Percentiles rank a stretch among this genome's conserved stretches.
phyloP scores from a whole-genome alignment of 495 filamentous ascomycete genomes.

The Margaritispora aquatica region DNA sequence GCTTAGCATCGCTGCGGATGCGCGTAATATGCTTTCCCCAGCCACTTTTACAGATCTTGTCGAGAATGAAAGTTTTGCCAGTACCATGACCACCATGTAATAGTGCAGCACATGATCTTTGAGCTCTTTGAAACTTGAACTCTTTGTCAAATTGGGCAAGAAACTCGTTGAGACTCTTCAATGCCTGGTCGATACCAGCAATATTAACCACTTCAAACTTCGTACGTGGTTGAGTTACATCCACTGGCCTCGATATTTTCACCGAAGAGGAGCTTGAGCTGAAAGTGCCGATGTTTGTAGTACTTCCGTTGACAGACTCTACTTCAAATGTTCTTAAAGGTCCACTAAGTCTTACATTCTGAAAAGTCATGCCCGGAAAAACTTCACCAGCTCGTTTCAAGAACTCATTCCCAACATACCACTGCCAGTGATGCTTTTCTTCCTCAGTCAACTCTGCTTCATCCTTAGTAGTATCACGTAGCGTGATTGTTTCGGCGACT shows the following conservation, averaged over 20 bases:
- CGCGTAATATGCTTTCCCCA: conserved; percentile 59
- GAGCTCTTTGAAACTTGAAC: conserved; percentile 25
- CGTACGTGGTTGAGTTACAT: not conserved
- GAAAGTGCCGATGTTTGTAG: conserved; percentile 18
- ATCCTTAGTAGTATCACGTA: conserved; percentile 47
- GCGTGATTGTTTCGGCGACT: conserved; percentile 34
- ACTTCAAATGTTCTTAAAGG: conserved; percentile 40
- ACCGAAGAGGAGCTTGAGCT: conserved; percentile 8
- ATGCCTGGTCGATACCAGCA: conserved; percentile 57
- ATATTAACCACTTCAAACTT: conserved; percentile 39
- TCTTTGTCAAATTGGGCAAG: conserved; percentile 50
- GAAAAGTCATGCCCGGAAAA: conserved; percentile 40
- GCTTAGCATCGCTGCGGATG: conserved; percentile 49
- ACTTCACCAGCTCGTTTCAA: conserved; percentile 45
- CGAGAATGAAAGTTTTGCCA: conserved; percentile 68
- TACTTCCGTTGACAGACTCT: conserved; percentile 34
- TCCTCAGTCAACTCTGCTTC: conserved; percentile 44
- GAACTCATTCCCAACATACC: conserved; percentile 47
- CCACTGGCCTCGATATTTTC: conserved; percentile 8
- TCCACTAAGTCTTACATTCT: conserved; percentile 35
- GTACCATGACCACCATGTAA: conserved; percentile 80
- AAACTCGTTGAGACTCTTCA: conserved; percentile 59
- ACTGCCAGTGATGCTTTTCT: conserved; percentile 57
- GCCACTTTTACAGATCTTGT: conserved; percentile 56
- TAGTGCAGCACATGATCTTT: conserved; percentile 53